These are phyloP conservation scores for Nigrospora oryzae DNA, from an alignment of 2,329 filamentous ascomycete genomes.

Conservation along the genomic window DNA sequence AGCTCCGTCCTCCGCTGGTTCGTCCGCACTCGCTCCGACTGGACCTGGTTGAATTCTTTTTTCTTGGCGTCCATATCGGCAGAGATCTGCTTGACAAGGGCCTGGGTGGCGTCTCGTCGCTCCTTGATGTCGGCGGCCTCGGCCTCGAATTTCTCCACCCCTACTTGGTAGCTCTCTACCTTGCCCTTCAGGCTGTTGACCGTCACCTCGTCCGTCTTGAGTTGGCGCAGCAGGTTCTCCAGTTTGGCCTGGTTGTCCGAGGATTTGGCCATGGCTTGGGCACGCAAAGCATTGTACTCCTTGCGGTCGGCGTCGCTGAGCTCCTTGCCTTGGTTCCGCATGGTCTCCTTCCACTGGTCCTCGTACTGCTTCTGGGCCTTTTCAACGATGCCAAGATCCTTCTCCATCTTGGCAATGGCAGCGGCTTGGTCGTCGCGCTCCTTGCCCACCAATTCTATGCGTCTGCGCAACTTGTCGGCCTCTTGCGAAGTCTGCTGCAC, in stretches of 20 bases:
- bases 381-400: constrained; percentile 74
- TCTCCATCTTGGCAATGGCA: constrained; percentile 65
- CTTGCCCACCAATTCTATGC: constrained; percentile 63
- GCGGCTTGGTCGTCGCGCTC: constrained; percentile 66
- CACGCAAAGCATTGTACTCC: constrained; percentile 78
- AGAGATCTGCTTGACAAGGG: constrained; percentile 57
- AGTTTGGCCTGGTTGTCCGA: constrained; percentile 75
- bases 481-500: constrained; percentile 70
- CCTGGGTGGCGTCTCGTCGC: constrained; percentile 55
- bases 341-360: constrained; percentile 73
- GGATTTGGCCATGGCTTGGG: constrained; percentile 76
- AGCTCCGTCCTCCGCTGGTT: constrained; percentile 79
- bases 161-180: constrained; percentile 68
- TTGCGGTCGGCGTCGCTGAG: constrained; percentile 79
- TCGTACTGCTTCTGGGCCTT: constrained; percentile 88
- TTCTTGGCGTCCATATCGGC: constrained; percentile 81
- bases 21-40: constrained; percentile 73
- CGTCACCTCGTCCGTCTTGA: constrained; percentile 86
- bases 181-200: constrained; percentile 84
- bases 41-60: constrained; percentile 78
- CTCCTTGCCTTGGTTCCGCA: constrained; percentile 79
- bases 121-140: constrained; percentile 64
- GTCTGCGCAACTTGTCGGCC: constrained; percentile 57
- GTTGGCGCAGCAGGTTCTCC: constrained; percentile 78
- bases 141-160: constrained; percentile 63